phyloP scores from a whole-genome alignment of 2,329 filamentous ascomycete species.

The Colletotrichum noveboracense region DNA sequence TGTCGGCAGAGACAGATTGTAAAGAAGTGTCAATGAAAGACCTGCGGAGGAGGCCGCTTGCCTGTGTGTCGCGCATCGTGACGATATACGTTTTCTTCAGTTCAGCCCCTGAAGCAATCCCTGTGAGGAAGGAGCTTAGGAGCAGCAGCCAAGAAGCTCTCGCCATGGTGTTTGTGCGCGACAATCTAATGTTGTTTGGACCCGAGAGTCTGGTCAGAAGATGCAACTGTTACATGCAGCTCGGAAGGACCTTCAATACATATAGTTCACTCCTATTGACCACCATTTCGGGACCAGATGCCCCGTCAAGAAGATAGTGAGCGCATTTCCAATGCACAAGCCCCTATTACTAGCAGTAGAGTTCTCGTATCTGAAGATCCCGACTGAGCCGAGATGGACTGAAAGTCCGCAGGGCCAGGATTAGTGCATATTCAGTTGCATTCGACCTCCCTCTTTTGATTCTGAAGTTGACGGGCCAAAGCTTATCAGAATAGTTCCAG shows the following conservation, averaged over 20 bases:
- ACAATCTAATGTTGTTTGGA: not conserved
- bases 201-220: not conserved
- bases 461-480: not conserved
- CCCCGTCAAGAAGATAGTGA: not conserved
- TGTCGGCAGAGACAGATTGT: not conserved
- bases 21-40: not conserved
- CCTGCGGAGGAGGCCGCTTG: not conserved
- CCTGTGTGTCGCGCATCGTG: not conserved
- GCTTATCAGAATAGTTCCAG: not conserved
- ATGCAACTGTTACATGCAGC: not conserved
- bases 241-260: not conserved
- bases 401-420: not conserved
- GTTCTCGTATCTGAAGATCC: not conserved
- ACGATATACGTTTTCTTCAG: conserved; percentile 2
- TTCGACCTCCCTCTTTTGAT: not conserved
- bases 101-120: not conserved
- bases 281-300: not conserved
- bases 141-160: not conserved
- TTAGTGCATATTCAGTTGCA: not conserved
- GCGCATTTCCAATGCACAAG: not conserved
- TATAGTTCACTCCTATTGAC: not conserved
- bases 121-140: not conserved
- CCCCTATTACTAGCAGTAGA: not conserved
- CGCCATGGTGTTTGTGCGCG: not conserved
- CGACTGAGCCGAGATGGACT: not conserved